These are phyloP conservation scores for Catunica adiposa DNA, from an alignment of 2,329 filamentous ascomycete species.

Conservation along the genomic window DNA sequence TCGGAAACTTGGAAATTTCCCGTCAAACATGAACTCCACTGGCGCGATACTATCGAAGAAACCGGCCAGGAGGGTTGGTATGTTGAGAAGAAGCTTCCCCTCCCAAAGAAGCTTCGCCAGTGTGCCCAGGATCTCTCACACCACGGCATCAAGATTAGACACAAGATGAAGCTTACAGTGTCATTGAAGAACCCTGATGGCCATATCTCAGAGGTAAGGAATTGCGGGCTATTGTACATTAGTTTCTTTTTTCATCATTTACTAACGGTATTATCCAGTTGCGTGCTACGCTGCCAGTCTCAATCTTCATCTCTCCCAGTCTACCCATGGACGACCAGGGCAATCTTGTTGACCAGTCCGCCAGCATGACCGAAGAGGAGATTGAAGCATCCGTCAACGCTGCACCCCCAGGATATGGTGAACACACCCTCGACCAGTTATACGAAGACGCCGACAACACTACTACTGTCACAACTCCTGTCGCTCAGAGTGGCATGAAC, in stretches of 20 bases:
- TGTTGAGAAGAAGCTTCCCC: slow-evolving; percentile 43
- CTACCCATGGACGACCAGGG: slow-evolving; percentile 79
- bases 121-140: slow-evolving; percentile 84
- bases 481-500: slow-evolving; percentile 52
- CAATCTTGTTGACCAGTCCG: slow-evolving; percentile 49
- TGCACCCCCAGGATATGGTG: slow-evolving; percentile 83
- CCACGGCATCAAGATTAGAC: slow-evolving; percentile 76
- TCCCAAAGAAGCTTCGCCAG: slow-evolving; percentile 66
- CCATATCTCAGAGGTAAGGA: slow-evolving; percentile 61
- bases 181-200: slow-evolving; percentile 90
- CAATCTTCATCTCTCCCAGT: slow-evolving; percentile 90
- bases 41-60: slow-evolving; percentile 52
- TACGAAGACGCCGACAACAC: slow-evolving; percentile 68
- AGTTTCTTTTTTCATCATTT: background rate
- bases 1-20: slow-evolving; percentile 43
- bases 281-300: slow-evolving; percentile 75
- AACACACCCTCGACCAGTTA: slow-evolving; percentile 76
- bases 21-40: slow-evolving; percentile 42
- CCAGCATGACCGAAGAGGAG: slow-evolving; percentile 21
- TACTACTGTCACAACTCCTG: slow-evolving; percentile 64
- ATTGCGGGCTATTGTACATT: background rate
- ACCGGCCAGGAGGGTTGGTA: slow-evolving; percentile 49
- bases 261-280: slow-evolving; percentile 38
- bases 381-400: slow-evolving; percentile 37
- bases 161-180: slow-evolving; percentile 83